Conservation (phyloP, 164 flowering plant species). For the Nymphaea colorata region DNA sequence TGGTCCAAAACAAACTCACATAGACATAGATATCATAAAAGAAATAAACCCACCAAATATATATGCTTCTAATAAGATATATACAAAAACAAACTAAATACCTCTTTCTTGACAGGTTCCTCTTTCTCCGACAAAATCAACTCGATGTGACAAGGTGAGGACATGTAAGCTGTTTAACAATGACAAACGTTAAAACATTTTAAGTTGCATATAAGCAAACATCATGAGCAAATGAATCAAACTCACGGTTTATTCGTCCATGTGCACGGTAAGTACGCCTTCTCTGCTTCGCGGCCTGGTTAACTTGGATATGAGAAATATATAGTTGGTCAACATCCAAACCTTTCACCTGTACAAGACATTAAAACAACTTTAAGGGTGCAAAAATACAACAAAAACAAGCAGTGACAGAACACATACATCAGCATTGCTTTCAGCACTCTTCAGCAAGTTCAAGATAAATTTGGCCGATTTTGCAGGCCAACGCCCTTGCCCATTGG, state of each 20-base stretch:
- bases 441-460: conserved; percentile 78
- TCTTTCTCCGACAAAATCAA: conserved; percentile 69
- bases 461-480: conserved; percentile 85
- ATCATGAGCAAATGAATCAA: background rate
- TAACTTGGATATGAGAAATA: conserved; percentile 77
- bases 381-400: background rate
- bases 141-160: conserved; percentile 83
- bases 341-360: conserved; percentile 49
- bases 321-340: conserved; percentile 71
- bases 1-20: too few species aligned
- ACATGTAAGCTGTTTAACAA: conserved; percentile 63
- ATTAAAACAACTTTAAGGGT: background rate
- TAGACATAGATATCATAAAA: too few species aligned
- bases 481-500: conserved; percentile 98
- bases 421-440: conserved; percentile 96
- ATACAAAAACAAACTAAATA: conserved; percentile 7
- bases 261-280: conserved; percentile 89
- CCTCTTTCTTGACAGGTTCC: conserved; percentile 74
- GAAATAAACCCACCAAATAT: background rate
- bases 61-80: background rate
- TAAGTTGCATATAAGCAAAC: background rate
- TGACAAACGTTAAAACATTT: background rate
- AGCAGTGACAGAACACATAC: conserved; percentile 18
- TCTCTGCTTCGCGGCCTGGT: conserved; percentile 84
- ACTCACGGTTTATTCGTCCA: conserved; percentile 82